Evolutionary conservation across 306 rosid genomes (phyloP), one percentile per base, ranked within the genome.

Genomic region (Carpinus fangiana): DNA sequence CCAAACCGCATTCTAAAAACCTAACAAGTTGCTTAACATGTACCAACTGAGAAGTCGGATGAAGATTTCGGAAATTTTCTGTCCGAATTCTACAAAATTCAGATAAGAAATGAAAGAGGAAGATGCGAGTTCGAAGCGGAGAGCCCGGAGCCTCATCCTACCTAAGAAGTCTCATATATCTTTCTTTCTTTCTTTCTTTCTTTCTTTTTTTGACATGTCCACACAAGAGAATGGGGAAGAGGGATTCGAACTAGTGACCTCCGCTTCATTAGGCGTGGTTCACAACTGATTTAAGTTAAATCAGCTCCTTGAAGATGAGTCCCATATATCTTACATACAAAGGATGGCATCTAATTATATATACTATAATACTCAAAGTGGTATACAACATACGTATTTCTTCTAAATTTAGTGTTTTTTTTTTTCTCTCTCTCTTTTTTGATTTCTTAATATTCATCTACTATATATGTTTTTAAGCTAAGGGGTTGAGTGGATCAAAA

Each of bases 351-450:
- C 34, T 31, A 31, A 1, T 31, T 31, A 31, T 79, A 31, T 62
- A 52, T 51, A 72, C 64, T 64, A 76, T 31, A 70, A 43, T 61
- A 76, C 69, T 21, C n/a, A 28, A 76, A 77, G 65, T 21, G 20
- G 77, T 76, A 64, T 76, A 59, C 59, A 72, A 59, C 73, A 55
- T 56, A 57, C 20, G 36, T 77, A 59, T 60, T 45, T 68, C 81
- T 43, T 46, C 74, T 66, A 66, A 28, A 66, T 66, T 66, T 66
- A 16, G 72, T 38, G 14, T 66, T 26, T 66, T 16, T 62, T 12
- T 62, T 31, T 45, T 34, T 61, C 4, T 5, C 7, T 31, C 18
- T 14, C 2, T 31, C 2, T 38, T 23, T 21, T 20, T 16, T 66
- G 2, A 0, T 65, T 54, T 76, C 61, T 80, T 72, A 59, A 38